Conservation (phyloP, 2,329 filamentous ascomycete species). For the Emergomyces pasteurianus region DNA sequence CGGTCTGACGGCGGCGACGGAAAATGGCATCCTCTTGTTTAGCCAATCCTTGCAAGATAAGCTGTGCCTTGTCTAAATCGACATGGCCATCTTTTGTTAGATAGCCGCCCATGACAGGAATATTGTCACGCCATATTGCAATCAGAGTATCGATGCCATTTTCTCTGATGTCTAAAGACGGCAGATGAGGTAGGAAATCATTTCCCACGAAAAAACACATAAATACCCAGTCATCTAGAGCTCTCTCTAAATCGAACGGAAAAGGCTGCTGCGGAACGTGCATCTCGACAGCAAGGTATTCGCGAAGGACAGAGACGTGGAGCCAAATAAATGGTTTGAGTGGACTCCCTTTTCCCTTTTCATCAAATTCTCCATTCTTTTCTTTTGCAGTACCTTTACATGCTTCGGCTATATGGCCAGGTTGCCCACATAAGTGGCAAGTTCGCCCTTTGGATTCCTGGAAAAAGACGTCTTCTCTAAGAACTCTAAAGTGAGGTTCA, state of each 20-base stretch:
- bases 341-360: conserved; percentile 58
- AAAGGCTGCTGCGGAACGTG: conserved; percentile 73
- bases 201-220: conserved; percentile 99
- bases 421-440: conserved; percentile 83
- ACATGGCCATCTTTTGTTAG: conserved; percentile 91
- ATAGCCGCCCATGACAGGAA: conserved; percentile 86
- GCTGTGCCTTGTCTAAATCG: conserved; percentile 72
- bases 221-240: conserved; percentile 96
- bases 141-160: conserved; percentile 94
- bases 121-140: conserved; percentile 91
- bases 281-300: conserved; percentile 87
- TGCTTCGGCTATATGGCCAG: conserved; percentile 77
- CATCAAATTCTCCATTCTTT: conserved; percentile 67
- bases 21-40: conserved; percentile 94
- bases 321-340: conserved; percentile 98
- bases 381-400: conserved; percentile 70
- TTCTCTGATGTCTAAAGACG: conserved; percentile 93
- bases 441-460: conserved; percentile 72
- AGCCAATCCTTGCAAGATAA: conserved; percentile 76
- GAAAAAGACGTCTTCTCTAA: conserved; percentile 93
- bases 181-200: conserved; percentile 92
- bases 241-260: conserved; percentile 83
- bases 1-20: conserved; percentile 69
- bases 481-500: conserved; percentile 89
- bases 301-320: conserved; percentile 78